Percentiles rank a stretch among this genome's conserved stretches.
Evolutionary conservation across 805 yeast species (phyloP).

Genomic region (Yarrowia porcina): DNA sequence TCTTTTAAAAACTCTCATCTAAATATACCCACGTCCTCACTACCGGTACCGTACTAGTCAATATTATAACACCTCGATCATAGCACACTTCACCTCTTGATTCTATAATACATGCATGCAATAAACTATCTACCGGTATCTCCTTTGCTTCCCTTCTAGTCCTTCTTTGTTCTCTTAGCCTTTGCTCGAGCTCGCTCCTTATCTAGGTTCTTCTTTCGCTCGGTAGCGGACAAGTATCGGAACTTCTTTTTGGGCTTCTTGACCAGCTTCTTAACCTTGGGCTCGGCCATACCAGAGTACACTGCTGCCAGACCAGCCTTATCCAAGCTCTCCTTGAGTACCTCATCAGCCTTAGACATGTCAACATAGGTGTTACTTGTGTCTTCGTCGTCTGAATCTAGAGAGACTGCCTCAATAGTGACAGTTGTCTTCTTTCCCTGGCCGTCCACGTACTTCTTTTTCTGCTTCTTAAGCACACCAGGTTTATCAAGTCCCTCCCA

Average conservation of each 20-base stretch:
- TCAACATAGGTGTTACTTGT: constrained; percentile 62
- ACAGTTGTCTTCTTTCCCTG: constrained; percentile 46
- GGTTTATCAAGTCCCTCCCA: constrained; percentile 45
- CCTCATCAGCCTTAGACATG: constrained; percentile 60
- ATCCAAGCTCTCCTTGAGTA: constrained; percentile 68
- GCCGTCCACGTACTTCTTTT: constrained; percentile 43
- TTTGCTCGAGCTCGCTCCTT: constrained; percentile 14
- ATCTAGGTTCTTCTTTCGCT: neutral
- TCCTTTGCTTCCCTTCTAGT: neutral
- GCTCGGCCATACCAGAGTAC: constrained; percentile 16
- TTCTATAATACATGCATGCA: constrained; percentile 12
- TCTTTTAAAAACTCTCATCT: too few species aligned
- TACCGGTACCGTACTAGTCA: too few species aligned
- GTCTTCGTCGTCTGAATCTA: constrained; percentile 47
- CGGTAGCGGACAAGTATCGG: constrained; percentile 9
- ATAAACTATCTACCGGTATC: neutral
- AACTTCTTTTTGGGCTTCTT: constrained; percentile 26
- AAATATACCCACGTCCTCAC: too few species aligned
- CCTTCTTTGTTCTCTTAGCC: constrained; percentile 21
- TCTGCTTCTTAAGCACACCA: constrained; percentile 45
- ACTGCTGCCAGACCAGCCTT: constrained; percentile 79
- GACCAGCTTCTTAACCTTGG: constrained; percentile 19
- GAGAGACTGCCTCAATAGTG: constrained; percentile 53
- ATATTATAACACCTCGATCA: too few species aligned
- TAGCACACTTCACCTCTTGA: too few species aligned